Conservation (phyloP, 2,329 filamentous ascomycete genomes). For the Talaromyces sp. region DNA sequence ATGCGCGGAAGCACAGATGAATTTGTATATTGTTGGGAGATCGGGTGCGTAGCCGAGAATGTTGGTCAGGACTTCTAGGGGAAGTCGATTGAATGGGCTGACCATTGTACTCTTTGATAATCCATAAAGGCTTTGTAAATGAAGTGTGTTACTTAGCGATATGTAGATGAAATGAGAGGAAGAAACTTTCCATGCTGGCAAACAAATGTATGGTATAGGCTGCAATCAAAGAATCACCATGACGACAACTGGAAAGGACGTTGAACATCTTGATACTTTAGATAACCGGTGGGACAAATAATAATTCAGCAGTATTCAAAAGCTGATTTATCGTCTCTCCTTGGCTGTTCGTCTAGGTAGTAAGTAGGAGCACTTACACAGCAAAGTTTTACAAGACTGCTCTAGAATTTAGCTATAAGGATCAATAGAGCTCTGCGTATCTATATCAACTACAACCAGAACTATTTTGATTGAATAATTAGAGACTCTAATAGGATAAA, state of each 20-base stretch:
- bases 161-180: not conserved
- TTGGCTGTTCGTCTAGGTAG: not conserved
- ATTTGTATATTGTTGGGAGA: not conserved
- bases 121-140: not conserved
- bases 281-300: too few species aligned
- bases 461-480: not conserved
- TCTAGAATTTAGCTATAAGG: not conserved
- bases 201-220: not conserved
- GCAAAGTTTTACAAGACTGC: not conserved
- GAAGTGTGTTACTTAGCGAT: not conserved
- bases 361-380: not conserved
- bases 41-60: not conserved
- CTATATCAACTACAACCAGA: not conserved
- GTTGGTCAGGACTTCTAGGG: not conserved
- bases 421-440: too few species aligned
- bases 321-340: not conserved
- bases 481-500: not conserved
- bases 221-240: not conserved
- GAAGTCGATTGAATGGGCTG: not conserved
- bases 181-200: not conserved
- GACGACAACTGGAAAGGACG: not conserved
- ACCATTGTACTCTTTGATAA: too few species aligned
- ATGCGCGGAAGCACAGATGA: not conserved
- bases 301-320: too few species aligned
- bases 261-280: too few species aligned